These are phyloP conservation scores for Botrytis paeoniae DNA, from an alignment of 2,329 filamentous ascomycete species.

Conservation along the genomic window DNA sequence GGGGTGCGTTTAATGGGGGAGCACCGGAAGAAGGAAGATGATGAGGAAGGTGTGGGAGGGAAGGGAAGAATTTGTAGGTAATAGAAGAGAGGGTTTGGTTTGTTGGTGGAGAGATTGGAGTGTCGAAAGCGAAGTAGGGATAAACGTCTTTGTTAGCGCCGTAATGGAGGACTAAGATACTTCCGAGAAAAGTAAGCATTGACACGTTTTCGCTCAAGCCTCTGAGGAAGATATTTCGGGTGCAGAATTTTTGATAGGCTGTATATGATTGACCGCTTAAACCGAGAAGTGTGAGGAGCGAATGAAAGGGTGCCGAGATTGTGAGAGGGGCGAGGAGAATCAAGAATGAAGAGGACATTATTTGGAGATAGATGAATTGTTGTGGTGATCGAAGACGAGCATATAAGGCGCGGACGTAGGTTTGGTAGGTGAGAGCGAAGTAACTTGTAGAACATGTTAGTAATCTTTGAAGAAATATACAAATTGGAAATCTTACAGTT, in stretches of 20 bases:
- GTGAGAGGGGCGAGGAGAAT: slow-evolving; percentile 62
- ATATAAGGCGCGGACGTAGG: slow-evolving; percentile 66
- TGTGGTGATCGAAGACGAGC: slow-evolving; percentile 62
- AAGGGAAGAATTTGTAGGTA: neutral
- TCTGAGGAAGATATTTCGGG: slow-evolving; percentile 65
- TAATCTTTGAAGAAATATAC: neutral
- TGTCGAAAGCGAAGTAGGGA: slow-evolving; percentile 66
- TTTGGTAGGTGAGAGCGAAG: slow-evolving; percentile 68
- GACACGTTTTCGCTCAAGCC: slow-evolving; percentile 65
- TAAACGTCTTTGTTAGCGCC: slow-evolving; percentile 66
- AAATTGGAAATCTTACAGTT: slow-evolving; percentile 49
- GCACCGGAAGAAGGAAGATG: neutral
- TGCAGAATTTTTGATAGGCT: slow-evolving; percentile 64
- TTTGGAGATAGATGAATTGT: slow-evolving; percentile 64
- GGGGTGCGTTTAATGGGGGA: slow-evolving; percentile 33
- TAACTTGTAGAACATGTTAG: slow-evolving; percentile 40
- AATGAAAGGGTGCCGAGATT: slow-evolving; percentile 60
- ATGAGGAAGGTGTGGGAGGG: neutral
- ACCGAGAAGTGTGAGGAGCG: slow-evolving; percentile 50
- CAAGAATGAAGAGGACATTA: slow-evolving; percentile 60
- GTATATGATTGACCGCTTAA: slow-evolving; percentile 59
- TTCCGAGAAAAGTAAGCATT: slow-evolving; percentile 66
- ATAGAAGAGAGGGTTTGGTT: slow-evolving; percentile 15
- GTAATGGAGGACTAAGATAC: slow-evolving; percentile 63
- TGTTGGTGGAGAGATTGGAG: slow-evolving; percentile 21